Base-by-base conservation (phyloP, 129 eudicot genomes). In the Flaveria linearis region DNA sequence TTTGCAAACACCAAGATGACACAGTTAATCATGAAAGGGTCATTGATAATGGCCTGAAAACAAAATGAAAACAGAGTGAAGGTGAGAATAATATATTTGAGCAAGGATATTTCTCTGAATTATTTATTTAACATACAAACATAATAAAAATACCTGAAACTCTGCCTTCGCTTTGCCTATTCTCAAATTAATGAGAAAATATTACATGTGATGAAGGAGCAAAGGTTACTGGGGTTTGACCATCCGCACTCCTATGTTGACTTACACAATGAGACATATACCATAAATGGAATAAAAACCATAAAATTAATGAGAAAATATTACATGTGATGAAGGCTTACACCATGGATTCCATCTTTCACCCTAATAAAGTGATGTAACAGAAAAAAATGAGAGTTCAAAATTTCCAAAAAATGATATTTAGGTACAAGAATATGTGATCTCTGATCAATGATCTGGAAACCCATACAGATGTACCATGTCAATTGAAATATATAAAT, bases 111-210 rank as follows among this genome's bases (percentile, higher is more conserved):
- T n/a, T n/a, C n/a, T n/a, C 57, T 11, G 41, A 62, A 20, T 10
- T 63, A 36, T 62, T 20, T 39, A 72, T 16, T 41, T 22, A 4
- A 26, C 20, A 73, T 13, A 68, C 43, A 53, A 73, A 64, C 10
- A 41, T 60, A 65, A 73, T 8, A 9, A 66, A 42, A 80, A 17
- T 62, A 95, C 99, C 99, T 95, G 99, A 84, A 95, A 91, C 84
- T 95, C 99, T 47, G 80, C 88, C 88, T 85, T 95, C 28, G 99
- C 99, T 81, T 82, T 91, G 76, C 94, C 80, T 53, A 95, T 95
- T 73, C 99, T 95, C 78, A n/a, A n/a, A n/a, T n/a, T n/a, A n/a
- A n/a, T n/a, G n/a, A n/a, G n/a, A n/a, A n/a, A n/a, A n/a, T n/a
- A n/a, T n/a, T n/a, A n/a, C n/a, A n/a, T n/a, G n/a, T n/a, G n/a